These are phyloP conservation scores for Exsudoporus frostii DNA, from an alignment of 768 basidiomycete species.

Conservation along the genomic window DNA sequence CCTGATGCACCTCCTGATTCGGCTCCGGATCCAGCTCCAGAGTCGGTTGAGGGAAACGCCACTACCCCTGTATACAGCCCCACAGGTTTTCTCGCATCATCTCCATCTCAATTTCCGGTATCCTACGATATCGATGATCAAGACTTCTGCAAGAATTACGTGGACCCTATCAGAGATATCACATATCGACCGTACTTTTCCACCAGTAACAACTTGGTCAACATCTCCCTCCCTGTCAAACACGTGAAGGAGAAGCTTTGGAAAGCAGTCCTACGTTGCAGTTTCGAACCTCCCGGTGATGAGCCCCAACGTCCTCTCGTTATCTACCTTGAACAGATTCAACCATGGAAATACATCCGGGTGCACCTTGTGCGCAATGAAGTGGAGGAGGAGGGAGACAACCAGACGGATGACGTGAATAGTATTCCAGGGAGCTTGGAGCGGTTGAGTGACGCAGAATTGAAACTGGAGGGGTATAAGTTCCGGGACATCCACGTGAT, in stretches of 20 bases:
- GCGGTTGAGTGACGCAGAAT: constrained; percentile 11
- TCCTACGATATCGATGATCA: constrained; percentile 21
- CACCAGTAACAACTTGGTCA: constrained; percentile 19
- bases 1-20: neutral
- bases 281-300: constrained; percentile 14
- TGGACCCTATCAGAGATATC: constrained; percentile 10
- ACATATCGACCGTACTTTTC: constrained; percentile 15
- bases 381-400: neutral
- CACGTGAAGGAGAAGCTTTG: constrained; percentile 10
- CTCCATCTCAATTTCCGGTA: constrained; percentile 20
- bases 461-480: constrained; percentile 6
- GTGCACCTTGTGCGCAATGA: constrained; percentile 6
- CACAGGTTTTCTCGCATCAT: constrained; percentile 25
- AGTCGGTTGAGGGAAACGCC: neutral
- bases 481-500: constrained; percentile 14
- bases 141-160: constrained; percentile 19
- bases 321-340: constrained; percentile 21
- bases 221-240: constrained; percentile 21
- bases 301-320: constrained; percentile 18
- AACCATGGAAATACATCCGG: constrained; percentile 12
- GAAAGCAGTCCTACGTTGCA: constrained; percentile 25
- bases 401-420: neutral
- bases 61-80: neutral
- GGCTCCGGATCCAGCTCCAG: neutral
- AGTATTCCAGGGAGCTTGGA: constrained; percentile 22